Conservation (phyloP, 306 rosid genomes). For the Heteromeles arbutifolia region DNA sequence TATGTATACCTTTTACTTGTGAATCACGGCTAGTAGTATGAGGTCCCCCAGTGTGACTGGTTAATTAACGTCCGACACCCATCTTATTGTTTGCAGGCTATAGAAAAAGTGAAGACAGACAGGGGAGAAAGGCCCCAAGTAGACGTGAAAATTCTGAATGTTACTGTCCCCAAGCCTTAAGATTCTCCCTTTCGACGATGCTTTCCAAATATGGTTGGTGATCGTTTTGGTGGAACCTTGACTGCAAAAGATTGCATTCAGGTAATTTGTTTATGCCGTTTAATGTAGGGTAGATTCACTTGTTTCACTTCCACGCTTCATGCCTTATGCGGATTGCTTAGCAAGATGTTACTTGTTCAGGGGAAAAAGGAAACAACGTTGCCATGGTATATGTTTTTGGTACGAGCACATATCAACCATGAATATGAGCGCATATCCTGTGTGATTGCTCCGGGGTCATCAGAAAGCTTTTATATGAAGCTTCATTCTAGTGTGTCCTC, state of each 20-base stretch:
- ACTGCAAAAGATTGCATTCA: conserved; percentile 5
- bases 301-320: not conserved
- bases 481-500: not conserved
- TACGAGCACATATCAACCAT: not conserved
- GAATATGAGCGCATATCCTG: not conserved
- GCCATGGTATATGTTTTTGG: not conserved
- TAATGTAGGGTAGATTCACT: not conserved
- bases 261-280: not conserved
- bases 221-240: not conserved
- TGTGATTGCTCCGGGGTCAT: not conserved
- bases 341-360: not conserved
- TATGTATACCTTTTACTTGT: not conserved
- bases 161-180: conserved; percentile 90
- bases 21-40: not conserved
- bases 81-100: conserved; percentile 44
- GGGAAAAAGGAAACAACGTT: not conserved
- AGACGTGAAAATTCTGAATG: conserved; percentile 90
- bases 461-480: not conserved
- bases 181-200: not conserved
- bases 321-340: not conserved
- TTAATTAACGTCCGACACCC: not conserved
- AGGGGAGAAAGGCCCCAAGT: conserved; percentile 78
- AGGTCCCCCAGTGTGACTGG: not conserved
- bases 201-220: not conserved
- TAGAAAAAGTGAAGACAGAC: conserved; percentile 94